A percentile compares a stretch with the other conserved stretches of the same genome.
These are phyloP conservation scores for Periconia sp. DNA, from an alignment of 2,329 filamentous ascomycete species.

Conservation along the genomic window DNA sequence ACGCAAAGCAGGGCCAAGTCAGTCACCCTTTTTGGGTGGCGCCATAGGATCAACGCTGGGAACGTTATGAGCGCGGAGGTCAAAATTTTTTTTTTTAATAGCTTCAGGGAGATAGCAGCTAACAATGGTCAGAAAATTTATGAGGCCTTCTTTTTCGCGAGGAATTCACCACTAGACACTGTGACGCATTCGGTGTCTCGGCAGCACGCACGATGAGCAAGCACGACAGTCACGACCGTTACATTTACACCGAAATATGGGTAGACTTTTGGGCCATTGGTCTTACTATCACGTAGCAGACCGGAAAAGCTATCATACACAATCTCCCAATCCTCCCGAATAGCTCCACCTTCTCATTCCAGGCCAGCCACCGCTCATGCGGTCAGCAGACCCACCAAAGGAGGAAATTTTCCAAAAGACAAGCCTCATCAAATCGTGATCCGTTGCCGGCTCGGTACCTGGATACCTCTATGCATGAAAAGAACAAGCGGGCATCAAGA, in stretches of 20 bases:
- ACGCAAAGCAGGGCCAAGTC: no score
- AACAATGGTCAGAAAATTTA: no score
- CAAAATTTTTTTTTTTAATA: no score
- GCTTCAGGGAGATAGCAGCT: no score
- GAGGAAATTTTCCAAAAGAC: conserved; percentile 9
- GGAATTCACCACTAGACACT: no score
- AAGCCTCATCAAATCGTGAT: conserved; percentile 29
- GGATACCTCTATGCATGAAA: conserved; percentile 14
- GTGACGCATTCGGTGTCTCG: no score
- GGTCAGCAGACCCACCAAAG: conserved; percentile 7
- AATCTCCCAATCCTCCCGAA: conserved; percentile 7
- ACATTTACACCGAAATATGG: not conserved
- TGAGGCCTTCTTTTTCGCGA: no score
- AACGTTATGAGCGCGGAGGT: no score
- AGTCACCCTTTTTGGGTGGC: no score
- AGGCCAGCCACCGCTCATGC: conserved; percentile 17
- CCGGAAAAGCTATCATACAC: conserved; percentile 10
- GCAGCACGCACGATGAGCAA: no score
- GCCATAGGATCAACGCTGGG: no score
- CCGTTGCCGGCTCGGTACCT: conserved; percentile 23
- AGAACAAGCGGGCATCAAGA: conserved; percentile 7
- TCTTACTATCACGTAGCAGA: conserved; percentile 2
- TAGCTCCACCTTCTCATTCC: conserved; percentile 9
- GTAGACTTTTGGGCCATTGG: conserved; percentile 5
- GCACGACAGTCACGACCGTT: conserved; percentile 2